A percentile compares a stretch with the other conserved stretches of the same genome.
These are phyloP conservation scores for Ascochyta lentis DNA, from an alignment of 2,329 filamentous ascomycete species.

Conservation along the genomic window DNA sequence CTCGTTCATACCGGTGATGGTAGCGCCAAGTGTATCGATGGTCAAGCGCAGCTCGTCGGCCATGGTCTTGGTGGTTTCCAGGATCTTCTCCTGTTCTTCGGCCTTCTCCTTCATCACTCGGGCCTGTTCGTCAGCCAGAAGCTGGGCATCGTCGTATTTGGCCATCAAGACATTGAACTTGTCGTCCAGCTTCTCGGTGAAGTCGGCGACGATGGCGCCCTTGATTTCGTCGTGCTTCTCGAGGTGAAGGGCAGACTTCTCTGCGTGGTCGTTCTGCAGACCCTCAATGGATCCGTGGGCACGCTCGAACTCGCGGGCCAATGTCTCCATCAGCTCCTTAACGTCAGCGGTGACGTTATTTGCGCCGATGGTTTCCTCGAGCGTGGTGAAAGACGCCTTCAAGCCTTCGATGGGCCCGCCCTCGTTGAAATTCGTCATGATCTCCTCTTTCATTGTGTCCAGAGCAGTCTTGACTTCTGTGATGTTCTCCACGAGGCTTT, in stretches of 20 bases:
- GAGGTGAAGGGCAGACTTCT: constrained; percentile 61
- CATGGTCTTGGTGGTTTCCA: constrained; percentile 77
- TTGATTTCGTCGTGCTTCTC: constrained; percentile 68
- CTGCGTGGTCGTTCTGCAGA: constrained; percentile 78
- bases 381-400: constrained; percentile 67
- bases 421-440: constrained; percentile 78
- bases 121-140: constrained; percentile 74
- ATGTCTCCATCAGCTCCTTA: constrained; percentile 70
- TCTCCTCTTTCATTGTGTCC: constrained; percentile 76
- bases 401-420: constrained; percentile 69
- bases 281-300: constrained; percentile 80
- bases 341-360: constrained; percentile 55
- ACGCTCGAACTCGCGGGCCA: constrained; percentile 88
- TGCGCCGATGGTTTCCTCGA: constrained; percentile 71
- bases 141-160: constrained; percentile 88
- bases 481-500: constrained; percentile 77
- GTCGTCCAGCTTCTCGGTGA: constrained; percentile 70
- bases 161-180: constrained; percentile 80
- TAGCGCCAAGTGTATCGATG: constrained; percentile 80
- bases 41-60: constrained; percentile 87
- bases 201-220: constrained; percentile 60
- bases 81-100: constrained; percentile 73
- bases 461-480: constrained; percentile 79
- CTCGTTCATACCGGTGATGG: constrained; percentile 56
- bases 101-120: constrained; percentile 77